Percentiles rank a stretch among this genome's conserved stretches.
Conservation (phyloP, 225 moss, liverwort and hornwort species). For the Bryoerythrophyllum caledonicum region DNA sequence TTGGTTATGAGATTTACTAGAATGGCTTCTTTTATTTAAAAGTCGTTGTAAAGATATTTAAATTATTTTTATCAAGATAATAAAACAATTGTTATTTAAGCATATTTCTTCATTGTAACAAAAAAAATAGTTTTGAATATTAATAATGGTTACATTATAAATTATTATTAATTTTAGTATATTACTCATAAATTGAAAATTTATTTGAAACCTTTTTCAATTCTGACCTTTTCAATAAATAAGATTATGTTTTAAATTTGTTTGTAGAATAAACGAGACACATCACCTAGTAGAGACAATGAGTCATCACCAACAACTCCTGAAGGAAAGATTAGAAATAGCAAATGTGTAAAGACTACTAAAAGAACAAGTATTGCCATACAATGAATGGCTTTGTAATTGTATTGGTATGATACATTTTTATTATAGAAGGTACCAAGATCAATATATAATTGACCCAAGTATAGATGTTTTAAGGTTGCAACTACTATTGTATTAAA, state of each 20-base stretch:
- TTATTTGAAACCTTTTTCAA: background rate
- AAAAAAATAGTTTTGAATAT: too few relatives aligned
- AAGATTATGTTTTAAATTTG: background rate
- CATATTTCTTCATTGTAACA: background rate
- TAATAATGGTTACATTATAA: too few relatives aligned
- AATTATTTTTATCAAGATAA: too few relatives aligned
- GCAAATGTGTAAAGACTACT: constrained; percentile 2
- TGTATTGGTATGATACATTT: background rate
- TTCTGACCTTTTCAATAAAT: background rate
- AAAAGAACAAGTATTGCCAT: background rate
- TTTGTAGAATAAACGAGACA: constrained; percentile 63
- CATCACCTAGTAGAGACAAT: constrained; percentile 31
- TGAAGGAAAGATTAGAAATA: background rate
- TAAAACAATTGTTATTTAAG: too few relatives aligned
- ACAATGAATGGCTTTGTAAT: background rate
- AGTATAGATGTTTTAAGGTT: background rate
- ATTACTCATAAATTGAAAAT: too few relatives aligned
- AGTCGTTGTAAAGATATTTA: background rate
- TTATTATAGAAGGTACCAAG: background rate
- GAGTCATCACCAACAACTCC: constrained; percentile 54
- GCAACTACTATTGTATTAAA: background rate
- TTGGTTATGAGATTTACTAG: too few relatives aligned
- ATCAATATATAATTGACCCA: too few relatives aligned
- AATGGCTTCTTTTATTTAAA: background rate
- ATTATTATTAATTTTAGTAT: too few relatives aligned